Conservation (phyloP, 2,329 filamentous ascomycete species). For the Fusarium anguioides region DNA sequence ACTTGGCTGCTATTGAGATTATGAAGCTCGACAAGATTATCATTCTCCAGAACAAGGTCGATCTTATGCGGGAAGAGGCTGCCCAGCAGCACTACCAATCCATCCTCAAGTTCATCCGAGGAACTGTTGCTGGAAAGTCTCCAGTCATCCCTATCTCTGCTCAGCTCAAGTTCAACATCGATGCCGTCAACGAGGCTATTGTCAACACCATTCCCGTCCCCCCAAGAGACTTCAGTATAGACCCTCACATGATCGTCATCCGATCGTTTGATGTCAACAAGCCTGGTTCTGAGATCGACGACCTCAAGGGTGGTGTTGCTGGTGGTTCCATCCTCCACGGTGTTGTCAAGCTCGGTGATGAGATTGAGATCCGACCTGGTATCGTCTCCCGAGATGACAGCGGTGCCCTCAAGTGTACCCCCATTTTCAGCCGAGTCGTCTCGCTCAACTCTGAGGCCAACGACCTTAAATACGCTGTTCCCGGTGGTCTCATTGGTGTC, state of each 20-base stretch:
- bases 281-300: constrained; percentile 97
- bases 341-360: constrained; percentile 95
- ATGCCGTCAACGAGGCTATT: constrained; percentile 95
- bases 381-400: constrained; percentile 95
- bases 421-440: constrained; percentile 95
- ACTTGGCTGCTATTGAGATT: constrained; percentile 98
- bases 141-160: constrained; percentile 97
- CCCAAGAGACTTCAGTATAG: constrained; percentile 86
- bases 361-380: constrained; percentile 99
- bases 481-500: constrained; percentile 97
- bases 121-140: constrained; percentile 93
- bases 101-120: constrained; percentile 97
- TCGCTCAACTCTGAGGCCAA: constrained; percentile 98
- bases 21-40: constrained; percentile 99
- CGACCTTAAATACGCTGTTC: constrained; percentile 97
- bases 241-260: constrained; percentile 99
- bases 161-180: constrained; percentile 99
- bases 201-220: constrained; percentile 96
- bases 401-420: constrained; percentile 94
- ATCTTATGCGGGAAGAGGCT: constrained; percentile 95
- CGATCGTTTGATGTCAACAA: constrained; percentile 99
- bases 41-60: constrained; percentile 99
- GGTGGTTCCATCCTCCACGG: constrained; percentile 97
- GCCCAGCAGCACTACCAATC: constrained; percentile 95
- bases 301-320: constrained; percentile 97